Base-by-base conservation (phyloP, 192 early-diverging fungal genomes). In the Linnemannia elongata region DNA sequence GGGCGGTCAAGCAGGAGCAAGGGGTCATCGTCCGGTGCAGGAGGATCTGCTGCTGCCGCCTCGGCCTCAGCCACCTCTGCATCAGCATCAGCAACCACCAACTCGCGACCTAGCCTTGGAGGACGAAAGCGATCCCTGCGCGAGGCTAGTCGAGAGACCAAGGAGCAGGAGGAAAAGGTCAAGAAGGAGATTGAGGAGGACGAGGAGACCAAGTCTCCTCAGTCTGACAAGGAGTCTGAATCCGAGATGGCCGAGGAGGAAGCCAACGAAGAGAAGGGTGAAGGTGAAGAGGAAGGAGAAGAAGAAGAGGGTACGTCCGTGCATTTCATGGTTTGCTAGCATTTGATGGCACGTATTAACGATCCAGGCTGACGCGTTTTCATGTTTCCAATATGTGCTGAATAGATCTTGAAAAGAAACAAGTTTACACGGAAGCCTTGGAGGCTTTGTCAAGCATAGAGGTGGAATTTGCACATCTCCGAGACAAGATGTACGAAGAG, bases 401-500 rank as follows among this genome's bases (percentile, higher is more conserved):
- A 1, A 76, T 88, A 81, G 92, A 92, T 69, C 71, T 72, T 27
- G 89, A 93, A 54, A 85, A 86, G 74, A 88, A 89, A 72, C 76
- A 78, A 39, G 76, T 70, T 35, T 91, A 91, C 72, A 89, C 82
- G 79, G 90, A 91, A 74, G 92, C 92, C 1, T 54, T 92, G 38
- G 79, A 90, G 6, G 90, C 91, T 0, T 76, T 93, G 75, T 90
- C 90, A 4, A 87, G 81, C 66, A 93, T 93, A 63, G 92, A 93
- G 81, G 75, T 90, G 2, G 92, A 91, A 66, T 93, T 93, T 80
- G 92, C 92, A 36, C 80, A 83, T 63, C 80, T 92, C 24, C 75
- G 92, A 30, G 92, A 93, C 60, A 92, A 90, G 92, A 88, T 93
- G 88, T 93, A 93, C 57, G 78, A 93, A 13, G 92, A 93, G 63